Evolutionary conservation across 306 rosid genomes (phyloP), one percentile per base, ranked within the genome.

Genomic region (Vigna angularis): DNA sequence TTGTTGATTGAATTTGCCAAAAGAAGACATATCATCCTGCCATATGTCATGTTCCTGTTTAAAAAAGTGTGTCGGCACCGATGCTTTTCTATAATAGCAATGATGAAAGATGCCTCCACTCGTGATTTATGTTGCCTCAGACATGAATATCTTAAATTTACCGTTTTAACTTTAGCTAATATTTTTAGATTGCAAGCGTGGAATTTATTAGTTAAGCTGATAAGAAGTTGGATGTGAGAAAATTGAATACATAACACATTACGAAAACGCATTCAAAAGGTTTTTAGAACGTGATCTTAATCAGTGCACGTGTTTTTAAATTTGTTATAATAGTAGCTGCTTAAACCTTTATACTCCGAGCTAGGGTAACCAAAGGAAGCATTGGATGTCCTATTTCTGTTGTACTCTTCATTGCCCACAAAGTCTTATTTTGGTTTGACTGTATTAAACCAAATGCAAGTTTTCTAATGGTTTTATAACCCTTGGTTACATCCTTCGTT

Each of bases 1-100:
- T 67, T 15, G 40, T 45, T 3, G 56, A 45, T 28, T 14, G 40
- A 59, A 45, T 67, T 67, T 63, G 36, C 47, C 22, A 16, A 63
- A 59, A 59, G 36, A 1, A 8, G 26, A 36, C 49, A 34, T n/a
- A 36, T 63, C 45, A 36, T 63, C 48, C 5, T 63, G 34, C n/a
- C 44, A 70, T 20, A 5, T 34, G 11, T 67, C 71, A n/a, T 42
- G 55, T 42, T 51, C 61, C 45, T 30, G 55, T 16, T 65, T 66
- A 77, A 53, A 73, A 67, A 59, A 36, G 61, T 32, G 59, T 76
- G 83, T 76, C 72, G 80, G 85, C 59, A 66, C 61, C 77, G 10
- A 13, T 79, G 79, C 36, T 77, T 82, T 76, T 80, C 79, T 15
- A 14, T 20, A 52, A 17, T 52, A 30, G 6, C 38, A 34, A 34